These are phyloP conservation scores for Falciphora oryzae DNA, from an alignment of 2,329 filamentous ascomycete species.

Conservation along the genomic window DNA sequence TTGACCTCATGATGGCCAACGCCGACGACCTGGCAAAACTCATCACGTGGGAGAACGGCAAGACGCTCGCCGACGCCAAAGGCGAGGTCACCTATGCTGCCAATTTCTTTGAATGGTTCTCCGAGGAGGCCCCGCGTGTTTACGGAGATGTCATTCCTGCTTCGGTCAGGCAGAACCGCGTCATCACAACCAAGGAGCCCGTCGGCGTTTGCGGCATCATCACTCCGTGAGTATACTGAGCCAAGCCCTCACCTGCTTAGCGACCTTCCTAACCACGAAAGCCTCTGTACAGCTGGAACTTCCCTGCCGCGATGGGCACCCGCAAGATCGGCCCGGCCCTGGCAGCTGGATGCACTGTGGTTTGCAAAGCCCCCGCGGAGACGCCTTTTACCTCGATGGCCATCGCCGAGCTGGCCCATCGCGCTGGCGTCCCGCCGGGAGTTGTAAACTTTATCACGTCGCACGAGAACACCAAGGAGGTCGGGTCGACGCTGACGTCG, in stretches of 20 bases:
- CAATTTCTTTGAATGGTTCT: slow-evolving; percentile 76
- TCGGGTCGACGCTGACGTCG: slow-evolving; percentile 73
- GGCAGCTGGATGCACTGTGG: slow-evolving; percentile 92
- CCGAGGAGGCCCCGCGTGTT: slow-evolving; percentile 66
- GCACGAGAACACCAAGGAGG: slow-evolving; percentile 68
- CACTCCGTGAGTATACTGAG: slow-evolving; percentile 55
- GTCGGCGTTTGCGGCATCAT: slow-evolving; percentile 79
- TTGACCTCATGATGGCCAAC: slow-evolving; percentile 73
- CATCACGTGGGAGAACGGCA: slow-evolving; percentile 88
- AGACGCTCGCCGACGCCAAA: slow-evolving; percentile 69
- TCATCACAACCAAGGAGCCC: slow-evolving; percentile 75
- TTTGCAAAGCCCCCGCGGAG: slow-evolving; percentile 85
- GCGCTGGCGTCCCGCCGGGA: slow-evolving; percentile 83
- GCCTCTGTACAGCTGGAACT: slow-evolving; percentile 60
- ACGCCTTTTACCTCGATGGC: slow-evolving; percentile 89
- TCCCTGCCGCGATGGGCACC: slow-evolving; percentile 72
- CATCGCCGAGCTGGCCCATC: slow-evolving; percentile 75
- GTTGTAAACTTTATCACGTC: slow-evolving; percentile 87
- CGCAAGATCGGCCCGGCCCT: slow-evolving; percentile 68
- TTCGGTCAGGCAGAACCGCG: slow-evolving; percentile 63
- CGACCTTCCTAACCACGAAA: background rate
- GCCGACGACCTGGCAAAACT: slow-evolving; percentile 73
- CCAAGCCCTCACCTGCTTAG: background rate
- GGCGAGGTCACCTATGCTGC: slow-evolving; percentile 69
- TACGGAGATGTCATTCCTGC: slow-evolving; percentile 73